These are phyloP conservation scores for Taphrina deformans DNA, from an alignment of 1,139 yeast genomes.

Conservation along the genomic window DNA sequence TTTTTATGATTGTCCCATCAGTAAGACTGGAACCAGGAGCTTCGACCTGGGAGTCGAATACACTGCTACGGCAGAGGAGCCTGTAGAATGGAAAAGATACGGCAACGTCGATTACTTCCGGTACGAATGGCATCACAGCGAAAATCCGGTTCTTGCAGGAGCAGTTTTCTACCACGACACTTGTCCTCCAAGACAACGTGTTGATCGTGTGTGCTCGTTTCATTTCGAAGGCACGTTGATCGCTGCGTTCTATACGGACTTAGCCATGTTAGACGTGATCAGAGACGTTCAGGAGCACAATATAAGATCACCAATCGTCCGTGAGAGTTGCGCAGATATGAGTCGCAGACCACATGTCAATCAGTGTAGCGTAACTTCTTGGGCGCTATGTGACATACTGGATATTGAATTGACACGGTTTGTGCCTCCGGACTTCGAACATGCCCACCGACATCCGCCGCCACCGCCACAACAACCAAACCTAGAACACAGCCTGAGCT, in stretches of 20 bases:
- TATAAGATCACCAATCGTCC: not conserved
- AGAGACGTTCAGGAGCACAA: not conserved
- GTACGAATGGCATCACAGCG: not conserved
- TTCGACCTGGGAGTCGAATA: not conserved
- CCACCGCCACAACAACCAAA: not conserved
- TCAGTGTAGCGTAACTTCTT: not conserved
- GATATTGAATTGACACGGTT: not conserved
- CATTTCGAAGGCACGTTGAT: not conserved
- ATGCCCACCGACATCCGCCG: not conserved
- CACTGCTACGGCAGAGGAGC: not conserved
- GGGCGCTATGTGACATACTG: not conserved
- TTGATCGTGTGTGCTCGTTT: not conserved
- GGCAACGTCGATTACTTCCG: not conserved
- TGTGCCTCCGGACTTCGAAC: not conserved
- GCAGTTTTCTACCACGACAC: not conserved
- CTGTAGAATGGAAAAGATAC: not conserved
- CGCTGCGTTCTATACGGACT: not conserved
- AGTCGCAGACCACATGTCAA: not conserved
- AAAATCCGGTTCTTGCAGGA: not conserved
- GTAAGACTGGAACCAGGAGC: not conserved
- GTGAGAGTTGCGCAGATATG: not conserved
- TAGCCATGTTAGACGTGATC: not conserved
- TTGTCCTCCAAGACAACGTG: not conserved
- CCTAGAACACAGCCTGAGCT: too few relatives aligned
- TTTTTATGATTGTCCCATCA: not conserved